A percentile compares a stretch with the other conserved stretches of the same genome.
Evolutionary conservation across 345 rosid species (phyloP).

Genomic region (Aquilaria sinensis): DNA sequence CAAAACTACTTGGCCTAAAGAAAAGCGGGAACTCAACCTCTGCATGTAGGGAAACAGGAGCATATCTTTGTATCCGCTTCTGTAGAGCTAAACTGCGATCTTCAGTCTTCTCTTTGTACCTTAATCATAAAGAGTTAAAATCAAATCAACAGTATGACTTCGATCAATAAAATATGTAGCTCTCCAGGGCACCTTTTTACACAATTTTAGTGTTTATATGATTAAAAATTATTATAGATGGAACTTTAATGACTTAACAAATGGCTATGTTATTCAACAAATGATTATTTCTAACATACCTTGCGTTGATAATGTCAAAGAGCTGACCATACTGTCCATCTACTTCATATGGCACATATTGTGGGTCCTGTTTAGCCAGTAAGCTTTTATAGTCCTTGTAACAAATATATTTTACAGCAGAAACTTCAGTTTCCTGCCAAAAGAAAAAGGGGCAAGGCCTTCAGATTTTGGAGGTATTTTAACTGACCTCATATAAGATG

Average conservation of each 20-base stretch:
- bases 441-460: constrained; percentile 9
- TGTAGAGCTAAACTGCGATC: constrained; percentile 55
- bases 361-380: constrained; percentile 69
- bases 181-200: too few species aligned
- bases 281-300: constrained; percentile 36
- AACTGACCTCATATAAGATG: too few species aligned
- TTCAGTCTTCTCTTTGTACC: constrained; percentile 54
- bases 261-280: constrained; percentile 1
- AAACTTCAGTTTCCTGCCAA: constrained; percentile 76
- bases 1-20: background rate
- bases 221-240: background rate
- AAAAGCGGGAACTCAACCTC: constrained; percentile 40
- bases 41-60: constrained; percentile 62
- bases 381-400: constrained; percentile 52
- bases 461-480: constrained; percentile 9
- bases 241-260: constrained; percentile 4
- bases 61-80: constrained; percentile 69
- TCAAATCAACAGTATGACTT: background rate
- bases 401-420: constrained; percentile 74
- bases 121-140: constrained; percentile 29
- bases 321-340: constrained; percentile 66
- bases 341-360: constrained; percentile 70
- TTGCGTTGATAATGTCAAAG: constrained; percentile 54
- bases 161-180: background rate
- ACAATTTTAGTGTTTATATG: background rate